These are phyloP conservation scores for Russula vinacea DNA, from an alignment of 768 basidiomycete species.

Conservation along the genomic window DNA sequence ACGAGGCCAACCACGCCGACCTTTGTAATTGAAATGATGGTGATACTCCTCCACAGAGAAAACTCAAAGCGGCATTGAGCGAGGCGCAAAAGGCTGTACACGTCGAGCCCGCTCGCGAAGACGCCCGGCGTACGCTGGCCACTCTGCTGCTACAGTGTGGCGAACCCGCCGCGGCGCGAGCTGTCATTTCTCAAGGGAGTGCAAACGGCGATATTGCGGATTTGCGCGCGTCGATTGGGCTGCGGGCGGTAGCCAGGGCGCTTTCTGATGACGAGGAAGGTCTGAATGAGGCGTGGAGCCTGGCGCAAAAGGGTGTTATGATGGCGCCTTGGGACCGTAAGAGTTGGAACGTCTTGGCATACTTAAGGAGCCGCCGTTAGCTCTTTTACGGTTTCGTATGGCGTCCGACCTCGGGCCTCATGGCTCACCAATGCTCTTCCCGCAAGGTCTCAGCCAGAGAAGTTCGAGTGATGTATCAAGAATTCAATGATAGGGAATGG, in stretches of 20 bases:
- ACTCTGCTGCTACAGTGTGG: constrained; percentile 51
- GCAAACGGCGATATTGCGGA: constrained; percentile 38
- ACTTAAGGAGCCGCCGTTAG: constrained; percentile 37
- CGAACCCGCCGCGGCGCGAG: constrained; percentile 43
- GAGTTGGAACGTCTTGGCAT: constrained; percentile 62
- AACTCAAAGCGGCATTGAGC: constrained; percentile 31
- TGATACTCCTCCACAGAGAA: constrained; percentile 40
- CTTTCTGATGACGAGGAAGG: constrained; percentile 19
- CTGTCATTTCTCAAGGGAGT: constrained; percentile 41
- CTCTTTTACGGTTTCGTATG: too few relatives aligned
- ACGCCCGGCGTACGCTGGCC: constrained; percentile 54
- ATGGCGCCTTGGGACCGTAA: constrained; percentile 51
- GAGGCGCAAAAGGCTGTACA: constrained; percentile 57
- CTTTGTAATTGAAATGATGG: constrained; percentile 5
- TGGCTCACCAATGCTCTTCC: too few relatives aligned
- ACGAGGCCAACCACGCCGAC: not conserved
- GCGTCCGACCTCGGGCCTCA: too few relatives aligned
- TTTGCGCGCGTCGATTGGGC: constrained; percentile 43
- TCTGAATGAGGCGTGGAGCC: constrained; percentile 38
- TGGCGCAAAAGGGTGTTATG: constrained; percentile 63
- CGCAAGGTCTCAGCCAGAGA: too few relatives aligned
- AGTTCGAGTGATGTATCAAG: too few relatives aligned
- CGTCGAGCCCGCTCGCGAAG: constrained; percentile 50
- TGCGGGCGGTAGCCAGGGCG: constrained; percentile 49
- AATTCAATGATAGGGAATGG: constrained; percentile 2